These are phyloP conservation scores for Panicum hallii DNA, from an alignment of 202 grass and related monocot genomes.

Conservation along the genomic window DNA sequence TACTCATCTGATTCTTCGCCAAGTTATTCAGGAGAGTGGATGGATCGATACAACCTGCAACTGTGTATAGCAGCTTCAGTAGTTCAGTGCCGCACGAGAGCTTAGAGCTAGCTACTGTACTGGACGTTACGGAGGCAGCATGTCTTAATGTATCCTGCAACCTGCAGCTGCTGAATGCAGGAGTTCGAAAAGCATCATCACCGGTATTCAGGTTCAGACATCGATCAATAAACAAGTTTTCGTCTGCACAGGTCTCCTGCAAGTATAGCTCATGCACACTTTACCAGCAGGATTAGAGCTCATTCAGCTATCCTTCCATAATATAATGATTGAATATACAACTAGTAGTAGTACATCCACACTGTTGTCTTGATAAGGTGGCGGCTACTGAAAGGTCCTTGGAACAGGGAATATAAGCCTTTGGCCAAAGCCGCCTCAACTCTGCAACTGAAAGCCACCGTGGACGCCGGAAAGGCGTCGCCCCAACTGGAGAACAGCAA, in stretches of 20 bases:
- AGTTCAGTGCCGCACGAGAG: too few species aligned
- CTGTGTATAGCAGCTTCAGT: too few species aligned
- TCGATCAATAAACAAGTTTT: not conserved
- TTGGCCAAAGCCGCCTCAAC: slow-evolving; percentile 30
- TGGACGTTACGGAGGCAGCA: not conserved
- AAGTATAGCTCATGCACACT: slow-evolving; percentile 15
- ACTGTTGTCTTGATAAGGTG: slow-evolving; percentile 16
- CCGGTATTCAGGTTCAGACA: not conserved
- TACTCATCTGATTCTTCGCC: not conserved
- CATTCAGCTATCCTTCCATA: not conserved
- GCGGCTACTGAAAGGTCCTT: slow-evolving; percentile 2
- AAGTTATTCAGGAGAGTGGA: not conserved
- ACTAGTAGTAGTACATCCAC: not conserved
- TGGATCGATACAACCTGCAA: too few species aligned
- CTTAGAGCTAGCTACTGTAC: too few species aligned
- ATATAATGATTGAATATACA: not conserved
- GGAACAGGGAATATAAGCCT: not conserved
- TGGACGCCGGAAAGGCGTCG: not conserved
- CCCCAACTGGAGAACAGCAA: slow-evolving; percentile 1
- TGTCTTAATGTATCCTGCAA: not conserved
- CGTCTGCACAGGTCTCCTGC: slow-evolving; percentile 1
- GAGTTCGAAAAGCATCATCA: not conserved
- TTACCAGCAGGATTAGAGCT: not conserved
- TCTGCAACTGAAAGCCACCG: slow-evolving; percentile 5
- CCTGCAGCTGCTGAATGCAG: not conserved